These are phyloP conservation scores for Acarospora socialis DNA, from an alignment of 2,329 filamentous ascomycete species.

Conservation along the genomic window DNA sequence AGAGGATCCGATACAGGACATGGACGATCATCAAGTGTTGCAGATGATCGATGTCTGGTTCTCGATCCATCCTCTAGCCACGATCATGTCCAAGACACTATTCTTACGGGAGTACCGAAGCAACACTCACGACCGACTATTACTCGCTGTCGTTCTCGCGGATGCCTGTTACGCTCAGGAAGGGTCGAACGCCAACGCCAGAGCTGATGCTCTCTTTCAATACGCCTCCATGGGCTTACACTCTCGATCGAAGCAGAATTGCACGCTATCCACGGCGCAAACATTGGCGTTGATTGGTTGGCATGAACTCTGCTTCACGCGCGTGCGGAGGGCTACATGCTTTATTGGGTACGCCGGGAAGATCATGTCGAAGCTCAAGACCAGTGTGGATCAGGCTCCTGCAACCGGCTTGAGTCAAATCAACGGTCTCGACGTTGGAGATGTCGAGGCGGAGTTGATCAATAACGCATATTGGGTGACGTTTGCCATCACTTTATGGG, in stretches of 20 bases:
- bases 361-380: constrained; percentile 21
- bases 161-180: constrained; percentile 25
- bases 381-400: constrained; percentile 16
- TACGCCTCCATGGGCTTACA: constrained; percentile 24
- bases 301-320: constrained; percentile 22
- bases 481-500: constrained; percentile 27
- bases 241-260: constrained; percentile 14
- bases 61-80: constrained; percentile 26
- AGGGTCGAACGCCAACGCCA: constrained; percentile 17
- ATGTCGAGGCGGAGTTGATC: constrained; percentile 28
- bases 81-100: constrained; percentile 29
- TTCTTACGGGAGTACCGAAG: constrained; percentile 26
- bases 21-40: constrained; percentile 13
- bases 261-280: constrained; percentile 18
- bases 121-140: constrained; percentile 26
- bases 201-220: constrained; percentile 21
- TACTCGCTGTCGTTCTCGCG: constrained; percentile 27
- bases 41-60: constrained; percentile 30
- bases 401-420: constrained; percentile 23
- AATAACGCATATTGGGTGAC: constrained; percentile 29
- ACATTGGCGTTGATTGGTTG: constrained; percentile 25
- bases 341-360: constrained; percentile 23
- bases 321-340: constrained; percentile 23
- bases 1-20: constrained; percentile 8
- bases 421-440: constrained; percentile 28